phyloP scores from a whole-genome alignment of 768 basidiomycete genomes.

The Hirschioporus abietinus region DNA sequence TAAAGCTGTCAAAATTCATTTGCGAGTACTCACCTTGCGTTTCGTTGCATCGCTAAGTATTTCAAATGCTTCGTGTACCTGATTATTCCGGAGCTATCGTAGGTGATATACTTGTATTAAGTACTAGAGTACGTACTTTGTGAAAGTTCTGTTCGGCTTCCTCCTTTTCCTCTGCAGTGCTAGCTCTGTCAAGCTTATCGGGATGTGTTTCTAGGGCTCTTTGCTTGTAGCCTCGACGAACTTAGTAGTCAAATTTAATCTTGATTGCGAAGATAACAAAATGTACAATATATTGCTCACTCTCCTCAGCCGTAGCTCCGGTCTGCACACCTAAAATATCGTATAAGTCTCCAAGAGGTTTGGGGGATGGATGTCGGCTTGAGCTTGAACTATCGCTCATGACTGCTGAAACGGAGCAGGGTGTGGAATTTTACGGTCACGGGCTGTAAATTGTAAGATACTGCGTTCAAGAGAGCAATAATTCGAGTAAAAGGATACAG shows the following conservation, averaged over 20 bases:
- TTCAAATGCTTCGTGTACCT: constrained; percentile 64
- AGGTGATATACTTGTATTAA: constrained; percentile 4
- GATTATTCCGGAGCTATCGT: constrained; percentile 14
- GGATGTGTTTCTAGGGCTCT: constrained; percentile 70
- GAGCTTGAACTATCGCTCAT: neutral
- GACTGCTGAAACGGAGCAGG: neutral
- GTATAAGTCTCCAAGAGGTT: neutral
- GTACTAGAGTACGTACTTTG: constrained; percentile 35
- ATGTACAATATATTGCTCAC: neutral
- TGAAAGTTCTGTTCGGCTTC: constrained; percentile 55
- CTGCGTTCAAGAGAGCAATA: too few relatives aligned
- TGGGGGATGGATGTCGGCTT: neutral
- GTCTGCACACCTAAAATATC: neutral
- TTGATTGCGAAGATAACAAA: neutral
- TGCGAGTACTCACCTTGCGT: constrained; percentile 38
- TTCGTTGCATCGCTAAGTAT: constrained; percentile 49
- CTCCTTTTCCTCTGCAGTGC: constrained; percentile 45
- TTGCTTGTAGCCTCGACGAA: constrained; percentile 62
- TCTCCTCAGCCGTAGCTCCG: neutral
- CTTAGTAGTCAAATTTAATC: constrained; percentile 17
- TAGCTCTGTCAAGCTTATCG: constrained; percentile 57
- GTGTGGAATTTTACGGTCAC: too few relatives aligned
- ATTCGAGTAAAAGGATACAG: too few relatives aligned
- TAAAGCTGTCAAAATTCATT: neutral
- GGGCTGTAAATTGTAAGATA: too few relatives aligned